Conservation (phyloP, 2,329 filamentous ascomycete species). For the Arthrobotrys entomopaga region DNA sequence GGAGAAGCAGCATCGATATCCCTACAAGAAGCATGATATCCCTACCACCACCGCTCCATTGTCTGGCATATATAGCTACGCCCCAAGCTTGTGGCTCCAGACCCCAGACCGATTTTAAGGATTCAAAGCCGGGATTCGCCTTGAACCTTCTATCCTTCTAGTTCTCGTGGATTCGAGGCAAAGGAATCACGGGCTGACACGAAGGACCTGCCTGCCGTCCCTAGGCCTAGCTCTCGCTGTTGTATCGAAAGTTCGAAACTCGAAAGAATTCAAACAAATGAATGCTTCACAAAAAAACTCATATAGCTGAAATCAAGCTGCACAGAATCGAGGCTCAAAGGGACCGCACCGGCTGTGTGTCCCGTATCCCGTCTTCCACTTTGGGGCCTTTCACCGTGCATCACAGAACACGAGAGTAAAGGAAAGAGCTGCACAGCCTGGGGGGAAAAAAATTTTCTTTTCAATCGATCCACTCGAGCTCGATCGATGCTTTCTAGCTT, state of each 20-base stretch:
- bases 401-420: slow-evolving; percentile 30
- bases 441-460: slow-evolving; percentile 27
- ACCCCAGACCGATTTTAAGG: slow-evolving; percentile 13
- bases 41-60: not conserved
- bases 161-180: not conserved
- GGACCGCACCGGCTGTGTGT: slow-evolving; percentile 23
- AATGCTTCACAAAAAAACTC: too few relatives aligned
- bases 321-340: slow-evolving; percentile 4
- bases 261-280: too few relatives aligned
- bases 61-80: not conserved
- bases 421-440: slow-evolving; percentile 18
- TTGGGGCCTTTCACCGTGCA: slow-evolving; percentile 27
- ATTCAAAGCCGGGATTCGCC: slow-evolving; percentile 41
- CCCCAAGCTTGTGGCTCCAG: not conserved
- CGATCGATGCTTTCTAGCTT: slow-evolving; percentile 21
- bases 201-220: not conserved
- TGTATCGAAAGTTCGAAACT: too few relatives aligned
- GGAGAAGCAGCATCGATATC: not conserved
- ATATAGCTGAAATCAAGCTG: not conserved
- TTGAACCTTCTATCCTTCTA: slow-evolving; percentile 2
- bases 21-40: too few relatives aligned
- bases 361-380: slow-evolving; percentile 37
- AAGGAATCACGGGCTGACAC: not conserved
- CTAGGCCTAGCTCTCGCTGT: too few relatives aligned
- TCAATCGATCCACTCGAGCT: slow-evolving; percentile 36